Evolutionary conservation across 345 rosid genomes (phyloP).

Genomic region (Fremontodendron californicum): DNA sequence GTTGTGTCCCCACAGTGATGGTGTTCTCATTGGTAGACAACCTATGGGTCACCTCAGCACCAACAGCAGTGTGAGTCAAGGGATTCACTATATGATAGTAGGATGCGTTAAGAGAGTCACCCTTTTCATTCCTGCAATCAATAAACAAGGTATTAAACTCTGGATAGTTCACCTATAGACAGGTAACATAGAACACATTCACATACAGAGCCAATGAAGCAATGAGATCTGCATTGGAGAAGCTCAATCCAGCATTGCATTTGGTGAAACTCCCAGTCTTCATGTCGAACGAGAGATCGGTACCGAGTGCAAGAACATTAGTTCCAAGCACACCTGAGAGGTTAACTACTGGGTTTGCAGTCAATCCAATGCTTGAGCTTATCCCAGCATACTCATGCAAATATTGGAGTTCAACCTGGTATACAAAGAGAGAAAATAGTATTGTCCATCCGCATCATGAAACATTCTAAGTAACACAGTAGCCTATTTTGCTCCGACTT

Average conservation of each 20-base stretch:
- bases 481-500: too few relatives aligned
- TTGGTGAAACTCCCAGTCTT: slow-evolving; percentile 70
- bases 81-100: slow-evolving; percentile 73
- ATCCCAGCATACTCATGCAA: slow-evolving; percentile 83
- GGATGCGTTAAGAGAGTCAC: slow-evolving; percentile 59
- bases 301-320: slow-evolving; percentile 55
- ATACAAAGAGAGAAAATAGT: slow-evolving; percentile 7
- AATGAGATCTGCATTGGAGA: slow-evolving; percentile 62
- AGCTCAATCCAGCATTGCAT: slow-evolving; percentile 78
- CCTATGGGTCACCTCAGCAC: slow-evolving; percentile 74
- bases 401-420: slow-evolving; percentile 83
- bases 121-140: slow-evolving; percentile 71
- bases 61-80: slow-evolving; percentile 55
- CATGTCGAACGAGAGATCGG: slow-evolving; percentile 78
- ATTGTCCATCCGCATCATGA: not conserved
- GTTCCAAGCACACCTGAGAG: slow-evolving; percentile 79
- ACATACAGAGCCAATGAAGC: slow-evolving; percentile 74
- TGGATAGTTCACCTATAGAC: not conserved
- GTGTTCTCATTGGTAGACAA: slow-evolving; percentile 75
- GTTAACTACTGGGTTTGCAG: slow-evolving; percentile 73
- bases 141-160: not conserved
- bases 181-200: not conserved
- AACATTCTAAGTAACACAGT: not conserved
- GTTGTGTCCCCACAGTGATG: slow-evolving; percentile 75
- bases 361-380: slow-evolving; percentile 76